Conservation (phyloP, 345 rosid genomes). For the Clarkia xantiana region DNA sequence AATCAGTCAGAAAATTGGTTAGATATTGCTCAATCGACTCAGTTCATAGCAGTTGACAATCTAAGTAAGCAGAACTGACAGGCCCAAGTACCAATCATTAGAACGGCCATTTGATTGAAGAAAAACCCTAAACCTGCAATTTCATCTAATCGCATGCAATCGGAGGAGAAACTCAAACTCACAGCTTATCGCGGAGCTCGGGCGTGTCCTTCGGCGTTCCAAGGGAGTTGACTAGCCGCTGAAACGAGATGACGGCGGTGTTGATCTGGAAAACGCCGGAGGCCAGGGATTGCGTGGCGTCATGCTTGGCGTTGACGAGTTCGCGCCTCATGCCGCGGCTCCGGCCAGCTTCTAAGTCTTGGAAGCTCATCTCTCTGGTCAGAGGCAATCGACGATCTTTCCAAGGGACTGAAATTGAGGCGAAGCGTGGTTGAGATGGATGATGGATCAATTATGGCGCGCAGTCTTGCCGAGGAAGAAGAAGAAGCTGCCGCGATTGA, state of each 20-base stretch:
- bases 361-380: conserved; percentile 13
- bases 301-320: conserved; percentile 9
- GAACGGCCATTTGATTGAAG: too few species aligned
- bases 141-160: background rate
- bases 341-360: conserved; percentile 12
- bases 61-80: too few species aligned
- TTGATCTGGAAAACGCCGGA: conserved; percentile 13
- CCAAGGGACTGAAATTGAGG: background rate
- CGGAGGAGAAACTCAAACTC: conserved; percentile 7
- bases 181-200: conserved; percentile 18
- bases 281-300: conserved; percentile 12
- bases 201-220: conserved; percentile 14
- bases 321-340: conserved; percentile 4
- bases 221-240: conserved; percentile 12
- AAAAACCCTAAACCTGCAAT: background rate
- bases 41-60: too few species aligned
- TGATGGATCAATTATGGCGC: background rate
- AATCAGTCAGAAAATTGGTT: too few species aligned
- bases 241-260: conserved; percentile 14
- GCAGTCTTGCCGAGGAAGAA: too few species aligned
- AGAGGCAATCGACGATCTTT: background rate
- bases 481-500: too few species aligned
- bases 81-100: too few species aligned
- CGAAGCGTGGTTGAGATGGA: background rate
- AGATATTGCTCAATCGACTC: too few species aligned